These are phyloP conservation scores for Tolypocladium ovalisporum DNA, from an alignment of 2,329 filamentous ascomycete genomes.

Conservation along the genomic window DNA sequence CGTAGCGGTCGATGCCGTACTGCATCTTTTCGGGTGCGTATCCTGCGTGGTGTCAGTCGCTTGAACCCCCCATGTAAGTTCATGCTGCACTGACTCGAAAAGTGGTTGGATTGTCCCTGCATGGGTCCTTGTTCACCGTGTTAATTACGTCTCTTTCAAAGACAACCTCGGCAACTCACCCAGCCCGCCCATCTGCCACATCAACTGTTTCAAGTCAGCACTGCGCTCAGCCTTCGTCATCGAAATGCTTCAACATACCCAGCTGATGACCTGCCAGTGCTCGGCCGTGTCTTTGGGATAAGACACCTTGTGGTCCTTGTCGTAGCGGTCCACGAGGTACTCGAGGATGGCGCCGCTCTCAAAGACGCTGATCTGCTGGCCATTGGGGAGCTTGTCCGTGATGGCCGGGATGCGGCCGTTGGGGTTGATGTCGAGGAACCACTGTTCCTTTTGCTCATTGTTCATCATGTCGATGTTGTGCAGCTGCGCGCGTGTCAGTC, in stretches of 20 bases:
- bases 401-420: constrained; percentile 86
- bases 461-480: constrained; percentile 60
- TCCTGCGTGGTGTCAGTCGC: constrained; percentile 18
- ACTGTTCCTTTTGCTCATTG: constrained; percentile 71
- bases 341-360: constrained; percentile 77
- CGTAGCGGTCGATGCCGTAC: constrained; percentile 74
- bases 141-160: background rate
- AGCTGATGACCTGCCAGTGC: constrained; percentile 70
- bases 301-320: constrained; percentile 70
- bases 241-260: constrained; percentile 36
- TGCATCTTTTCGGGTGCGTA: constrained; percentile 76
- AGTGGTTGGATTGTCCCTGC: constrained; percentile 77
- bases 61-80: background rate
- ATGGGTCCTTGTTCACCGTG: constrained; percentile 43
- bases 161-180: constrained; percentile 15
- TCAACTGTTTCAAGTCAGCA: constrained; percentile 28
- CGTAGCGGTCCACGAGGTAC: constrained; percentile 75
- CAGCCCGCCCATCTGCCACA: constrained; percentile 69
- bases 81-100: constrained; percentile 41
- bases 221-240: background rate
- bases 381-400: constrained; percentile 68
- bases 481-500: constrained; percentile 17
- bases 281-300: constrained; percentile 65
- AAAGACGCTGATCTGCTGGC: constrained; percentile 64
- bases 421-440: constrained; percentile 87